Conservation (phyloP, 2,329 filamentous ascomycete species). For the Colletotrichum neosansevieriae region DNA sequence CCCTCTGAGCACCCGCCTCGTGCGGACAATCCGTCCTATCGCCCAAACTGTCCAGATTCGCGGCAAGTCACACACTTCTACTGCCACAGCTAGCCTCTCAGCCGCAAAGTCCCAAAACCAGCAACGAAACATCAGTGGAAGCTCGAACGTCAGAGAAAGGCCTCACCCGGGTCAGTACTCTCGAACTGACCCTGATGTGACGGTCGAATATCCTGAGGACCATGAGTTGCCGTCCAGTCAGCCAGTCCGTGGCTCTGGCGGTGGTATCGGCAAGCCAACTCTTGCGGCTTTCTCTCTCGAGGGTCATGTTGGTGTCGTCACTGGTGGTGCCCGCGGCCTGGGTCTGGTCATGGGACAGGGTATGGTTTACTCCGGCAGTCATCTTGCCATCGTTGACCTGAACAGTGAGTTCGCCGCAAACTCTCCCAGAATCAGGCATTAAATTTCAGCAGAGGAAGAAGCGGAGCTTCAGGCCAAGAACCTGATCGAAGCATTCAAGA, state of each 20-base stretch:
- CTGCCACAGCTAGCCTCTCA: constrained; percentile 42
- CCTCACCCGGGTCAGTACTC: constrained; percentile 73
- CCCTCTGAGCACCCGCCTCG: constrained; percentile 38
- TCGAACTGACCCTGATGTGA: constrained; percentile 82
- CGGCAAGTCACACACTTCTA: constrained; percentile 24
- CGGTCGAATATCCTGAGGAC: constrained; percentile 83
- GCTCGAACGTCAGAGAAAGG: constrained; percentile 52
- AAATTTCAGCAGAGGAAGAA: constrained; percentile 66
- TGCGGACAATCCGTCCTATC: constrained; percentile 34
- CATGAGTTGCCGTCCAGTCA: constrained; percentile 77
- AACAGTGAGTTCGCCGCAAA: constrained; percentile 75
- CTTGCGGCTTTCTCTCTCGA: constrained; percentile 89
- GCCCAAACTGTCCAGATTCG: constrained; percentile 20
- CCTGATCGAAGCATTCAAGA: constrained; percentile 80
- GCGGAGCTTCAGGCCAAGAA: constrained; percentile 80
- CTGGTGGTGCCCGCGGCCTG: constrained; percentile 88
- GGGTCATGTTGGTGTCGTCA: constrained; percentile 85
- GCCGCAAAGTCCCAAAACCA: constrained; percentile 32
- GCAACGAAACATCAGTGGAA: constrained; percentile 45
- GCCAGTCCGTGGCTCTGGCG: constrained; percentile 81
- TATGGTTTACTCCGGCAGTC: constrained; percentile 86
- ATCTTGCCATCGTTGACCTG: constrained; percentile 92
- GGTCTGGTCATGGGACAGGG: constrained; percentile 95
- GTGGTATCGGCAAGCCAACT: constrained; percentile 86
- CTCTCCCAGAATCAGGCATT: too few species aligned